Conservation (phyloP, 441 rosid genomes). For the Brassica hybrid region DNA sequence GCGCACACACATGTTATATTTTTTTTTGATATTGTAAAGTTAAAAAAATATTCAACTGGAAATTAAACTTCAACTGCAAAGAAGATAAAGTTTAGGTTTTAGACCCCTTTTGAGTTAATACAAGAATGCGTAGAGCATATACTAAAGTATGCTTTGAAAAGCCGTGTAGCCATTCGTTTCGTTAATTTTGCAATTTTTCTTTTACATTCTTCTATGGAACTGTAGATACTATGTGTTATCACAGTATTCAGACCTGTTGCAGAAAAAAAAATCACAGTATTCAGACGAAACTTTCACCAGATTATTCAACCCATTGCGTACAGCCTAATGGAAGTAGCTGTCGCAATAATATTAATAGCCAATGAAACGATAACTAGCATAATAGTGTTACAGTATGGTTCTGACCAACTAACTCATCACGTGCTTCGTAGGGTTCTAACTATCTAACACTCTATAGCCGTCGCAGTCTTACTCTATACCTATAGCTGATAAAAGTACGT, state of each 20-base stretch:
- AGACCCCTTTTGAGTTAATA: background rate
- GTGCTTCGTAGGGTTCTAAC: background rate
- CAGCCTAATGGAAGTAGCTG: too few species aligned
- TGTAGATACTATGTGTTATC: constrained; percentile 7
- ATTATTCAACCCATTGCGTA: too few species aligned
- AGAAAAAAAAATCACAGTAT: background rate
- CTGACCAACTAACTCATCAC: too few species aligned
- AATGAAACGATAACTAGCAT: too few species aligned
- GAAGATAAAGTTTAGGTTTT: background rate
- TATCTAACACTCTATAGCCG: background rate
- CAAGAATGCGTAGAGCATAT: background rate
- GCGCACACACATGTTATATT: too few species aligned
- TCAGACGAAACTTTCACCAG: too few species aligned
- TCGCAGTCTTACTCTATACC: constrained; percentile 16
- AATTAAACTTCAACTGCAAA: background rate
- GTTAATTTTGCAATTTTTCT: background rate
- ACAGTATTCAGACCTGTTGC: background rate
- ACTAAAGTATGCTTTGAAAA: too few species aligned
- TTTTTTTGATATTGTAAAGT: too few species aligned
- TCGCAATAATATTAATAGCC: too few species aligned
- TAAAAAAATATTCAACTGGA: too few species aligned
- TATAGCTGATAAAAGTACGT: constrained; percentile 17
- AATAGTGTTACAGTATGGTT: too few species aligned
- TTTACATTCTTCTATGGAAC: background rate
- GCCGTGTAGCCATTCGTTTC: background rate